Conservation (phyloP, 306 rosid genomes). For the Phaseolus lunatus region DNA sequence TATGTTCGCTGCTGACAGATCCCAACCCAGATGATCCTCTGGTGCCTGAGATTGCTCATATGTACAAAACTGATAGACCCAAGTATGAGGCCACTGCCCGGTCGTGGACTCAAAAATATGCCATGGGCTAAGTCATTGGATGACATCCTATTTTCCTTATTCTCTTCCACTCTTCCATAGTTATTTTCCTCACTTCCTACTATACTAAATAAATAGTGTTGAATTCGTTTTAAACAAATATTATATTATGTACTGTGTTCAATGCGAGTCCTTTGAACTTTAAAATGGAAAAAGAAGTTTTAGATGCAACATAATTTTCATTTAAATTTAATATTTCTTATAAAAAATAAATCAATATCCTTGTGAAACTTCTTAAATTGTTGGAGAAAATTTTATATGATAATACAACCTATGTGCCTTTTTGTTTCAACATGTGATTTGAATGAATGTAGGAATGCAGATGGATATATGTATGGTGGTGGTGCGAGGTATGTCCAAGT, state of each 20-base stretch:
- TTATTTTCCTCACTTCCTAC: too few species aligned
- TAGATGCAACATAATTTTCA: neutral
- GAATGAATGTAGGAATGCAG: too few species aligned
- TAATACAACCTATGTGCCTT: too few species aligned
- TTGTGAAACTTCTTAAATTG: neutral
- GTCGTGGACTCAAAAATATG: slow-evolving; percentile 49
- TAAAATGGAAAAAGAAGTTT: neutral
- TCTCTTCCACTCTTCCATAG: neutral
- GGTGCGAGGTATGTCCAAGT: too few species aligned
- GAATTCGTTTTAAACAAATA: slow-evolving; percentile 30
- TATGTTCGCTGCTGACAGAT: slow-evolving; percentile 46
- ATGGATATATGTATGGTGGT: too few species aligned
- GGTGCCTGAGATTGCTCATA: slow-evolving; percentile 46
- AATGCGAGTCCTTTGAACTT: slow-evolving; percentile 14
- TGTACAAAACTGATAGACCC: slow-evolving; percentile 43
- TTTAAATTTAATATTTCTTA: neutral
- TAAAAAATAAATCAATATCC: neutral
- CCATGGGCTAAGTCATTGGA: slow-evolving; percentile 36
- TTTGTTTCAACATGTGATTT: too few species aligned
- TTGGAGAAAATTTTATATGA: too few species aligned
- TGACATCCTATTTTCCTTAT: neutral
- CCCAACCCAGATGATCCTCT: slow-evolving; percentile 51
- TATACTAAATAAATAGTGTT: slow-evolving; percentile 39
- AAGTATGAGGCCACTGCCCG: slow-evolving; percentile 44
- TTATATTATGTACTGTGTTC: neutral